Conservation (phyloP, 106 monocot species). For the Gastrodia elata region DNA sequence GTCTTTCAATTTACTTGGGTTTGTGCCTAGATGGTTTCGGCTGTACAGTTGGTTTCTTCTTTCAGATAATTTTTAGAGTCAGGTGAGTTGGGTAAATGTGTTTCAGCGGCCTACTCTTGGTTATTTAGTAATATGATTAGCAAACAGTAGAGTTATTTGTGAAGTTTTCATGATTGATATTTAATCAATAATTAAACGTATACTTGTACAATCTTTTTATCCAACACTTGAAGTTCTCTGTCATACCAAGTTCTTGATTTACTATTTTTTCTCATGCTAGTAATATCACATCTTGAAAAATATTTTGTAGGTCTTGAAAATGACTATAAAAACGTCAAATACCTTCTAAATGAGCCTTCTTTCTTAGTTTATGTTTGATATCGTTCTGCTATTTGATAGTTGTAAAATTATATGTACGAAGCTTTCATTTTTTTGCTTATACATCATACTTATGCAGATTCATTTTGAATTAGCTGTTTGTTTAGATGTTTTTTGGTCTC, state of each 20-base stretch:
- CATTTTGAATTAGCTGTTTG: background rate
- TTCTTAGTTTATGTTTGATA: background rate
- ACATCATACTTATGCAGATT: background rate
- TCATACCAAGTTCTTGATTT: background rate
- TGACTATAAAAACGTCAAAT: background rate
- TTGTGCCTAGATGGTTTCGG: no score
- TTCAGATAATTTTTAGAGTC: no score
- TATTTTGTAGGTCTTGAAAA: background rate
- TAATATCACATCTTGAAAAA: background rate
- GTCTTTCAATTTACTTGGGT: no score
- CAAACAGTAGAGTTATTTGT: no score
- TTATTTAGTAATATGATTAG: no score
- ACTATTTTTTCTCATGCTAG: background rate
- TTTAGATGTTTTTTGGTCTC: background rate
- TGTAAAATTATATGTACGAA: background rate
- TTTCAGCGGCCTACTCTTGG: no score
- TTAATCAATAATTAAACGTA: no score
- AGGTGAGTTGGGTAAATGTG: no score
- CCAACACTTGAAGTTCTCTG: background rate
- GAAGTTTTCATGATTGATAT: no score
- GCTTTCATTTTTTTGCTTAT: background rate
- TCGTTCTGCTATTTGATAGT: background rate
- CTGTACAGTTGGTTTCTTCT: no score
- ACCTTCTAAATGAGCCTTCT: background rate
- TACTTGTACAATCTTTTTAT: no score